Evolutionary conservation across 2,329 filamentous ascomycete species (phyloP).

Genomic region (Dactylellina drechsleri): DNA sequence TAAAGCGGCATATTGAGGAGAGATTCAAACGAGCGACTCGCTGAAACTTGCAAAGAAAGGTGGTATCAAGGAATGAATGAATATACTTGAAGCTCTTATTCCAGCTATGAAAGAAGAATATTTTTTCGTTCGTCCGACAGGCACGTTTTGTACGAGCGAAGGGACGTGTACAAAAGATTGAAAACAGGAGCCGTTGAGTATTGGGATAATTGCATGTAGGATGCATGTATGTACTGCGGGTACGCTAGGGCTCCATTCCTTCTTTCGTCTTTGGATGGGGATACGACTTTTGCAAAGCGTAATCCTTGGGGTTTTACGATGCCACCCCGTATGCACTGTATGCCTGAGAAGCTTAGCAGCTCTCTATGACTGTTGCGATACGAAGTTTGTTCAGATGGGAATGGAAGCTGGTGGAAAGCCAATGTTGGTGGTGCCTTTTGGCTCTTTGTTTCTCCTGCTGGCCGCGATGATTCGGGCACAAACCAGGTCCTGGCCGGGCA

Average conservation of each 20-base stretch:
- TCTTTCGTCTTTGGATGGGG: slow-evolving; percentile 40
- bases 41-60: background rate
- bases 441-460: background rate
- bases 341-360: slow-evolving; percentile 13
- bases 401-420: slow-evolving; percentile 50
- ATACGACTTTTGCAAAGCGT: slow-evolving; percentile 8
- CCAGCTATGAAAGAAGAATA: no score
- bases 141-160: no score
- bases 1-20: slow-evolving; percentile 31
- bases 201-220: no score
- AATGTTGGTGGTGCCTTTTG: background rate
- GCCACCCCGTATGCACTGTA: slow-evolving; percentile 19
- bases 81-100: background rate
- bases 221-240: background rate
- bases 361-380: no score
- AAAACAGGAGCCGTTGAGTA: no score
- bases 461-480: slow-evolving; percentile 28
- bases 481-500: background rate
- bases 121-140: no score
- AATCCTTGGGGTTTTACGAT: slow-evolving; percentile 26
- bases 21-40: background rate
- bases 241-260: background rate
- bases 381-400: background rate
- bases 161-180: no score
- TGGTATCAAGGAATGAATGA: background rate